A percentile compares a stretch with the other conserved stretches of the same genome.
phyloP scores from a whole-genome alignment of 768 basidiomycete genomes.

The Clitopilus hobsonii region DNA sequence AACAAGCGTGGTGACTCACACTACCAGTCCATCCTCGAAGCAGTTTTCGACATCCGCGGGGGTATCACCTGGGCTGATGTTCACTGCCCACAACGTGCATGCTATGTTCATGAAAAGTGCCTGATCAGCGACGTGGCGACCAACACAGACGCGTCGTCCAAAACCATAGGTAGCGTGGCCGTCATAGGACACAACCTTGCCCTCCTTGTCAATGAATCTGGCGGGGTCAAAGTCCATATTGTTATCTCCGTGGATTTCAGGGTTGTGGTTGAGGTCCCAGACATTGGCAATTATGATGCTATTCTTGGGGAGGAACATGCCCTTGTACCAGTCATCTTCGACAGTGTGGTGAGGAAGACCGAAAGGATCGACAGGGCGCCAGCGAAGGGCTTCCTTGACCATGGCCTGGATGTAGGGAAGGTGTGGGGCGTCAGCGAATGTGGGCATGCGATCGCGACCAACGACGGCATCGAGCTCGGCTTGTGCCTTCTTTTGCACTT shows the following conservation, averaged over 20 bases:
- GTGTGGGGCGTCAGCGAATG: slow-evolving; percentile 14
- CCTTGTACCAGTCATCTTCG: slow-evolving; percentile 1
- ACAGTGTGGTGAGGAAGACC: slow-evolving; percentile 6
- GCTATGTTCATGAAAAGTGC: slow-evolving; percentile 29
- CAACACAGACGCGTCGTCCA: slow-evolving; percentile 27
- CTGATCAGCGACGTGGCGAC: slow-evolving; percentile 26
- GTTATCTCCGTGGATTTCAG: neutral
- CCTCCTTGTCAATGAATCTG: neutral
- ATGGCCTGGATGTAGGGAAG: slow-evolving; percentile 21
- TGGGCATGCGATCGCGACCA: slow-evolving; percentile 21
- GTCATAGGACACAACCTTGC: neutral
- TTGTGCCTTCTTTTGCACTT: slow-evolving; percentile 6
- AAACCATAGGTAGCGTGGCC: slow-evolving; percentile 23
- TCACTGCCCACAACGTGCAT: slow-evolving; percentile 15
- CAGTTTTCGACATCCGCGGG: neutral
- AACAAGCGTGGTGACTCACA: slow-evolving; percentile 1
- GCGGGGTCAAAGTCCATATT: neutral
- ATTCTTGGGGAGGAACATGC: neutral
- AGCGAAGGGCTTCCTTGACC: slow-evolving; percentile 19
- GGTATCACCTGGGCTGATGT: slow-evolving; percentile 6
- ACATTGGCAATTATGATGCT: slow-evolving; percentile 1
- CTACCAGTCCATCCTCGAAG: slow-evolving; percentile 1
- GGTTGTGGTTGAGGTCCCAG: slow-evolving; percentile 1
- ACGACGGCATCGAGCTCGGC: slow-evolving; percentile 7
- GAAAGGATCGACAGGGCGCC: slow-evolving; percentile 14